phyloP scores from a whole-genome alignment of 2,329 filamentous ascomycete species.

The Bipolaris sorokiniana region DNA sequence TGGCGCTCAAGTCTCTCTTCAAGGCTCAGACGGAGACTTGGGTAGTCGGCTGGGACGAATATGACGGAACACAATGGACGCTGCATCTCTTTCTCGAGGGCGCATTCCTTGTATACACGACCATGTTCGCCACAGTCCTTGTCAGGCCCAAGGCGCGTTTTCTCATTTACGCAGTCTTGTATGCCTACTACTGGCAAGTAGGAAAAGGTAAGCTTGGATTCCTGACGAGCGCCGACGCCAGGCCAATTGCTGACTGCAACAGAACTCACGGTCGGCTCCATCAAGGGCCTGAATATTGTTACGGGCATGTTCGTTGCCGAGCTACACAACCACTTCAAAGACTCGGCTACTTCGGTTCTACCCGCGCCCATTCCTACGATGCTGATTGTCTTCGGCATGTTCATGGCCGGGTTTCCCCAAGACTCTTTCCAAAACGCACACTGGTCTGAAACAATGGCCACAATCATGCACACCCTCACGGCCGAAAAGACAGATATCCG shows the following conservation, averaged over 20 bases:
- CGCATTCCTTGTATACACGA: constrained; percentile 52
- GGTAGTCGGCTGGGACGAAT: constrained; percentile 50
- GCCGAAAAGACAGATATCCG: constrained; percentile 57
- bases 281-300: constrained; percentile 63
- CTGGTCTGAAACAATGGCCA: constrained; percentile 60
- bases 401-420: constrained; percentile 66
- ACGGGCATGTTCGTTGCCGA: constrained; percentile 68
- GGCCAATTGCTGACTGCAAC: constrained; percentile 24
- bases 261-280: constrained; percentile 43
- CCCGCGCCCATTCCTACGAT: constrained; percentile 58
- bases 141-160: constrained; percentile 47
- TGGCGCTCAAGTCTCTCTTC: constrained; percentile 40
- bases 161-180: constrained; percentile 46
- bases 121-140: constrained; percentile 50
- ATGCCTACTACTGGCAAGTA: constrained; percentile 50
- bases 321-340: constrained; percentile 59
- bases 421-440: constrained; percentile 59
- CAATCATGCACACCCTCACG: constrained; percentile 54
- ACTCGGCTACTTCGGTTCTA: constrained; percentile 56
- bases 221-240: not conserved
- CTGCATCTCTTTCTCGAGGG: constrained; percentile 52
- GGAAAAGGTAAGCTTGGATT: constrained; percentile 38
- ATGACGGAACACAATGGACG: constrained; percentile 54
- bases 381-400: constrained; percentile 60
- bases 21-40: constrained; percentile 45